Conservation (phyloP, 2,329 filamentous ascomycete species). For the Aspergillus glaucus region DNA sequence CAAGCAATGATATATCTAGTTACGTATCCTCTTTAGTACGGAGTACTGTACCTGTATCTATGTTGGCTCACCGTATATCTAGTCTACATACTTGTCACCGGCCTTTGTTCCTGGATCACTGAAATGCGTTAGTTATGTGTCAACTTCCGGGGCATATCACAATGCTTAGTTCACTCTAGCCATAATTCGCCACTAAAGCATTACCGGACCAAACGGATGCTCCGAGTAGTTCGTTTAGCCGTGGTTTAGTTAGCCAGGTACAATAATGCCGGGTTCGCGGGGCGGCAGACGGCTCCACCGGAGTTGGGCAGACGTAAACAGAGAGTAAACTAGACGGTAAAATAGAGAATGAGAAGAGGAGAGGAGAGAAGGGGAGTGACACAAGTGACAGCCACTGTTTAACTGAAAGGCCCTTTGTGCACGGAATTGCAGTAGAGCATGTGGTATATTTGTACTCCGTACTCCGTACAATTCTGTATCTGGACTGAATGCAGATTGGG, state of each 20-base stretch:
- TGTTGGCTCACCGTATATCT: too few species aligned
- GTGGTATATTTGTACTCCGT: not conserved
- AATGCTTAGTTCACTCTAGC: not conserved
- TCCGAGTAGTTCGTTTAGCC: too few species aligned
- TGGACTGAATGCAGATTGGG: too few species aligned
- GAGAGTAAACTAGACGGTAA: not conserved
- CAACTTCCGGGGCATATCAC: not conserved
- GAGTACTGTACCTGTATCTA: too few species aligned
- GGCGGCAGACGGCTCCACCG: conserved; percentile 4
- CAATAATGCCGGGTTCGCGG: conserved; percentile 5
- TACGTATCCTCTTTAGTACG: too few species aligned
- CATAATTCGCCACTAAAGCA: not conserved
- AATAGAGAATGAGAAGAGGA: not conserved
- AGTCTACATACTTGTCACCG: too few species aligned
- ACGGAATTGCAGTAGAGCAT: not conserved
- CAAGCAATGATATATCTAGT: too few species aligned
- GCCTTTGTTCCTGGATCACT: not conserved
- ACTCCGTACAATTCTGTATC: not conserved
- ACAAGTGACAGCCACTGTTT: not conserved
- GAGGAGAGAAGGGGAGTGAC: not conserved
- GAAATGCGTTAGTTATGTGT: not conserved
- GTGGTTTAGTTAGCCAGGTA: not conserved
- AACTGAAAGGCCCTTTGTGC: too few species aligned
- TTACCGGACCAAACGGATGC: too few species aligned
- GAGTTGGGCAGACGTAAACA: conserved; percentile 1